A percentile compares a stretch with the other conserved stretches of the same genome.
Conservation (phyloP, 768 basidiomycete genomes). For the Bullera alba region DNA sequence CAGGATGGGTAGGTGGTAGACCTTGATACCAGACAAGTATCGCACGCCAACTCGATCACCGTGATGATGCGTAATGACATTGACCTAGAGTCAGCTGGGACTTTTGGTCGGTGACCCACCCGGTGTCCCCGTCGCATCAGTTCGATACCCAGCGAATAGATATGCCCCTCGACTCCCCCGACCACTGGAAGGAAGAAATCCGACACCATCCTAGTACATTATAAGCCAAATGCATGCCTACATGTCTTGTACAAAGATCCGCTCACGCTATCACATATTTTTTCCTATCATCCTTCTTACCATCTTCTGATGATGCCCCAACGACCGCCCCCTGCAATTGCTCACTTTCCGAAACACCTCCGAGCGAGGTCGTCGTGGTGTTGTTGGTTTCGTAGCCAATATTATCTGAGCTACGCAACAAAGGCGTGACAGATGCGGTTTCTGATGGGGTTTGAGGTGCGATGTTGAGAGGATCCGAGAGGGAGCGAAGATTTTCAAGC, state of each 20-base stretch:
- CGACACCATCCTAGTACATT: conserved; percentile 68
- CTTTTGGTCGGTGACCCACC: conserved; percentile 47
- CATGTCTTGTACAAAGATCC: background rate
- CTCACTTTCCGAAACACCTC: conserved; percentile 10
- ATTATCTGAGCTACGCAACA: conserved; percentile 3
- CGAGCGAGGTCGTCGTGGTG: conserved; percentile 1
- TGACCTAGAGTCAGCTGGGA: conserved; percentile 55
- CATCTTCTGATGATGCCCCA: background rate
- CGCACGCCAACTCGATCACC: conserved; percentile 78
- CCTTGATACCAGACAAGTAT: conserved; percentile 76
- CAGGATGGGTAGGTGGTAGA: conserved; percentile 82
- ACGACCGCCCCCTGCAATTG: background rate
- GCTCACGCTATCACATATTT: conserved; percentile 35
- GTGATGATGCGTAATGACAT: conserved; percentile 90
- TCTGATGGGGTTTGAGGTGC: conserved; percentile 2
- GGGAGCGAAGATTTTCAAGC: conserved; percentile 66
- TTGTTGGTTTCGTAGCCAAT: too few species aligned
- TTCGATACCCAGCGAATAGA: conserved; percentile 81
- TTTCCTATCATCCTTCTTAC: conserved; percentile 6
- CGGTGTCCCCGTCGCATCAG: conserved; percentile 79
- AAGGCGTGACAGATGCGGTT: conserved; percentile 15
- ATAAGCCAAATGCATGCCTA: conserved; percentile 26
- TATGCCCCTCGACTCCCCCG: conserved; percentile 94
- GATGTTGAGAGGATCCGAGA: conserved; percentile 50
- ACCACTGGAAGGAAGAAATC: conserved; percentile 94